These are phyloP conservation scores for Vitis riparia DNA, from an alignment of 164 flowering plant genomes.

Conservation along the genomic window DNA sequence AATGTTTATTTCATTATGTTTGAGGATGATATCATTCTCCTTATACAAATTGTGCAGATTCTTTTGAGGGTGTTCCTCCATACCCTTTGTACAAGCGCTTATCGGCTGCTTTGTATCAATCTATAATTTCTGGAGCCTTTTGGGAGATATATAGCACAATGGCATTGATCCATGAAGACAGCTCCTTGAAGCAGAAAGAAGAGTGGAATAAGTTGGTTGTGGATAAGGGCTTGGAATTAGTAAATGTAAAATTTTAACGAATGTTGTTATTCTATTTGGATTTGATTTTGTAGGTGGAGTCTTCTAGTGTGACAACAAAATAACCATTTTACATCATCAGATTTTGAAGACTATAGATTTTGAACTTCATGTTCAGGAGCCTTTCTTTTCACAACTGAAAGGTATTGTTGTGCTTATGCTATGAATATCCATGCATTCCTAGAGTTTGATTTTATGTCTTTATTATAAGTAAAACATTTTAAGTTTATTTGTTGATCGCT, in stretches of 20 bases:
- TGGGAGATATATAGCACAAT: slow-evolving; percentile 7
- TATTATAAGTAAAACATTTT: not conserved
- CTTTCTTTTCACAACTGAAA: slow-evolving; percentile 71
- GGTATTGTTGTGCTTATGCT: slow-evolving; percentile 34
- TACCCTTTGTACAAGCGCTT: slow-evolving; percentile 73
- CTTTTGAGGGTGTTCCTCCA: slow-evolving; percentile 50
- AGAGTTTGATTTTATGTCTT: not conserved
- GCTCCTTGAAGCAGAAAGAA: slow-evolving; percentile 33
- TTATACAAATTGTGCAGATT: slow-evolving; percentile 24
- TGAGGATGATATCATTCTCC: not conserved
- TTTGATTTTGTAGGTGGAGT: not conserved
- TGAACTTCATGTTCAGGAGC: slow-evolving; percentile 87
- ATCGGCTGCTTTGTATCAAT: slow-evolving; percentile 47
- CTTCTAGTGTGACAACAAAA: not conserved
- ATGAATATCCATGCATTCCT: not conserved
- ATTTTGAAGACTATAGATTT: slow-evolving; percentile 43
- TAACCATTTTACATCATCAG: slow-evolving; percentile 25
- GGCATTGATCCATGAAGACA: slow-evolving; percentile 25
- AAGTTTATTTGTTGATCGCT: not conserved
- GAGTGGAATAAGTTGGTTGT: slow-evolving; percentile 48
- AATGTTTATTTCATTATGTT: not conserved
- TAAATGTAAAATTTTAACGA: slow-evolving; percentile 36
- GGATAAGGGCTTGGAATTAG: slow-evolving; percentile 49
- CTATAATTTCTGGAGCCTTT: slow-evolving; percentile 41
- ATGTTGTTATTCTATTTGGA: not conserved